These are phyloP conservation scores for Halenospora varia DNA, from an alignment of 495 filamentous ascomycete genomes.

Conservation along the genomic window DNA sequence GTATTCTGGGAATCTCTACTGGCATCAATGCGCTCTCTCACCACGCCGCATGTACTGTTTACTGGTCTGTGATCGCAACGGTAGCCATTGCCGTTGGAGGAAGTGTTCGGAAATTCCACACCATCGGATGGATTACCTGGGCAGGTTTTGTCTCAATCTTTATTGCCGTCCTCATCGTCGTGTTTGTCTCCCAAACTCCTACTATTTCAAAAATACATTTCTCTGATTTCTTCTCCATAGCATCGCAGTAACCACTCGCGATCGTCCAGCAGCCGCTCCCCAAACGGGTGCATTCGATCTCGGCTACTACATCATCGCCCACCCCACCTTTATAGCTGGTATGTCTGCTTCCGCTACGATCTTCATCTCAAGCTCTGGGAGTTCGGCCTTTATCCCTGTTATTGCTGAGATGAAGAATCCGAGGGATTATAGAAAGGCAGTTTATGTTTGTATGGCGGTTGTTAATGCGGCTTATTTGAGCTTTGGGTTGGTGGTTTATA, in stretches of 20 bases:
- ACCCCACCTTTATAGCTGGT: constrained; percentile 32
- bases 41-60: constrained; percentile 43
- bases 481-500: constrained; percentile 66
- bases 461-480: constrained; percentile 65
- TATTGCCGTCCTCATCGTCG: background rate
- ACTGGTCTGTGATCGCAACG: constrained; percentile 15
- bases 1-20: constrained; percentile 43
- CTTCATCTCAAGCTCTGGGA: constrained; percentile 39
- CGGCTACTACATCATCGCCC: constrained; percentile 28
- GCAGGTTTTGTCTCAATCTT: constrained; percentile 35
- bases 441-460: constrained; percentile 56
- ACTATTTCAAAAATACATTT: too few species aligned
- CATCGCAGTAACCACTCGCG: constrained; percentile 35
- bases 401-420: constrained; percentile 75
- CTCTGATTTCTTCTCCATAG: constrained; percentile 43
- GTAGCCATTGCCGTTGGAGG: constrained; percentile 32
- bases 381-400: constrained; percentile 66
- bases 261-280: constrained; percentile 35
- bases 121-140: constrained; percentile 40
- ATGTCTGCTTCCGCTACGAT: constrained; percentile 32
- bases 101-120: constrained; percentile 39
- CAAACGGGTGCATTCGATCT: constrained; percentile 29
- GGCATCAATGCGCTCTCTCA: constrained; percentile 45
- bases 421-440: constrained; percentile 59
- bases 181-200: background rate